phyloP scores from a whole-genome alignment of 2,329 filamentous ascomycete genomes.

The Penicillium expansum region DNA sequence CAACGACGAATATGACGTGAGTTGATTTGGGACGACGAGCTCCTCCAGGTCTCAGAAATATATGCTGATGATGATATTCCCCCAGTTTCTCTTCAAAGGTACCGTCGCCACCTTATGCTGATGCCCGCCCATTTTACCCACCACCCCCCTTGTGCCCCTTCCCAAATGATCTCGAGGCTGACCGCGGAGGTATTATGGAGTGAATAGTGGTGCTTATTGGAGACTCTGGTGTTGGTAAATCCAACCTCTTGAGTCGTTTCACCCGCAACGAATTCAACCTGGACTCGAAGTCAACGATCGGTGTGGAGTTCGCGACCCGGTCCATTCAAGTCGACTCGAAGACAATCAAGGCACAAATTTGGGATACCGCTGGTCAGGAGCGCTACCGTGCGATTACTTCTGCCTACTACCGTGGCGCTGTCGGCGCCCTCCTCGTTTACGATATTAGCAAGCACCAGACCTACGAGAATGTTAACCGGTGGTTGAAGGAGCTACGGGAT shows the following conservation, averaged over 20 bases:
- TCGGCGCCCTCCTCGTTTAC: conserved; percentile 96
- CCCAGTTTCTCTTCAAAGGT: conserved; percentile 99
- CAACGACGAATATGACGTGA: conserved; percentile 99
- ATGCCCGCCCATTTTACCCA: conserved; percentile 20
- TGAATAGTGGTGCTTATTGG: conserved; percentile 89
- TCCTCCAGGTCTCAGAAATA: conserved; percentile 5
- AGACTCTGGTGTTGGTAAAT: conserved; percentile 99
- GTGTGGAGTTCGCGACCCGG: conserved; percentile 97
- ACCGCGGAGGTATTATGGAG: conserved; percentile 16
- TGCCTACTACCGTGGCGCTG: conserved; percentile 96
- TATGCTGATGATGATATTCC: conserved; percentile 32
- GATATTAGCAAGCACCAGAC: conserved; percentile 99
- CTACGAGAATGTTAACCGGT: conserved; percentile 97
- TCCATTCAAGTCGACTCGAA: conserved; percentile 99
- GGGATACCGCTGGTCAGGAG: conserved; percentile 99
- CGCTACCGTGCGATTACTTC: conserved; percentile 99
- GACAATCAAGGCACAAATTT: conserved; percentile 99
- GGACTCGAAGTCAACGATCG: conserved; percentile 99
- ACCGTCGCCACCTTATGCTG: conserved; percentile 33
- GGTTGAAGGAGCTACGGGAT: conserved; percentile 97
- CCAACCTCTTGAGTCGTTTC: conserved; percentile 98
- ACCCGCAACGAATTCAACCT: conserved; percentile 99
- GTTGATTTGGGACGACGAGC: conserved; percentile 37
- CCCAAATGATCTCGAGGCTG: conserved; percentile 12
- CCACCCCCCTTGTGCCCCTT: conserved; percentile 8